phyloP scores from a whole-genome alignment of 305 asterid genomes.

The Ruellia speciosa region DNA sequence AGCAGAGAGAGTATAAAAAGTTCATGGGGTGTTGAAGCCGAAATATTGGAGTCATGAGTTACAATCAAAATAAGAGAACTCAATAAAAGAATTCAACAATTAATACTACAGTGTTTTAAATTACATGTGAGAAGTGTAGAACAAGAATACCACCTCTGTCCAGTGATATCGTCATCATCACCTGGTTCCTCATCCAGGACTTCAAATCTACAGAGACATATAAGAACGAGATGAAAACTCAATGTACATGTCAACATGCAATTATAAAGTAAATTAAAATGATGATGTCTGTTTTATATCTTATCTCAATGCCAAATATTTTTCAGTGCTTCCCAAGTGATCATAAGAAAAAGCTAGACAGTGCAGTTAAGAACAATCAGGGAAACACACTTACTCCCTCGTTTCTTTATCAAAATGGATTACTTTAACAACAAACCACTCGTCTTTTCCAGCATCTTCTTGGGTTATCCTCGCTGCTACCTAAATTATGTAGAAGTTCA shows the following conservation, averaged over 20 bases:
- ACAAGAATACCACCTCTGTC: no score
- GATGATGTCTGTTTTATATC: not conserved
- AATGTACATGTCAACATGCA: not conserved
- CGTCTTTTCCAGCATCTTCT: conserved; percentile 83
- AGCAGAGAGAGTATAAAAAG: conserved; percentile 20
- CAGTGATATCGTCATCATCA: conserved; percentile 90
- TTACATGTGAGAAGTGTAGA: conserved; percentile 14
- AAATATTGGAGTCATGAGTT: not conserved
- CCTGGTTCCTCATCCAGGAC: conserved; percentile 97
- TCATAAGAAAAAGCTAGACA: not conserved
- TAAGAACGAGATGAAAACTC: conserved; percentile 9
- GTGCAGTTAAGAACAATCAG: not conserved
- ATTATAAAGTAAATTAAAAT: not conserved
- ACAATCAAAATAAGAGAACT: not conserved
- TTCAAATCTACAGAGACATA: conserved; percentile 53
- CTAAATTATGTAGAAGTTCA: conserved; percentile 31
- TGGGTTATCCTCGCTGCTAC: conserved; percentile 86
- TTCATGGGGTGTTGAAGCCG: not conserved
- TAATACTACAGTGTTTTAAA: not conserved
- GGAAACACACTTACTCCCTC: conserved; percentile 50
- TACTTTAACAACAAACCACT: conserved; percentile 93
- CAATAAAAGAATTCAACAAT: not conserved
- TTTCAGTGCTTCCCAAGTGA: not conserved
- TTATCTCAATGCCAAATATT: not conserved
- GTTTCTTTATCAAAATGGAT: conserved; percentile 87